These are phyloP conservation scores for Fusarium newnesense DNA, from an alignment of 2,329 filamentous ascomycete species.

Conservation along the genomic window DNA sequence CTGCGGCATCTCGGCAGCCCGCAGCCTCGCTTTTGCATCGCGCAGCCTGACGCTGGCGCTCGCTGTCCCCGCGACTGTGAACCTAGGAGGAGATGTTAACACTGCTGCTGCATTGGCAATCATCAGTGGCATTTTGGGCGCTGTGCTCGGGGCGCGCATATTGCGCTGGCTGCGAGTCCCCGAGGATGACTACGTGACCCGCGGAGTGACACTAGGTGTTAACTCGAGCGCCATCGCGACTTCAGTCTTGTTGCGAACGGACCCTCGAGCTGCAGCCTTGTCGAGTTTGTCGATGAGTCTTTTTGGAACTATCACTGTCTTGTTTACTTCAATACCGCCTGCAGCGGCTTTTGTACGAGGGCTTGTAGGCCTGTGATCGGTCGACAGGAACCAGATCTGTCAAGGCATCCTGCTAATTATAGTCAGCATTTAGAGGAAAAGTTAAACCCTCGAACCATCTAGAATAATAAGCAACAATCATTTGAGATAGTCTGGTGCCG, in stretches of 20 bases:
- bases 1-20: conserved; percentile 63
- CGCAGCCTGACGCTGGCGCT: conserved; percentile 69
- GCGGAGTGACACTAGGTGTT: conserved; percentile 69
- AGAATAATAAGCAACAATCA: background rate
- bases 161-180: conserved; percentile 62
- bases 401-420: background rate
- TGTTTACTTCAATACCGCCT: conserved; percentile 67
- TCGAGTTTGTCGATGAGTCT: conserved; percentile 70
- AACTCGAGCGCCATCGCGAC: conserved; percentile 71
- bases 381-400: background rate
- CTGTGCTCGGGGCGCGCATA: conserved; percentile 62
- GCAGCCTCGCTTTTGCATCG: conserved; percentile 65
- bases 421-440: background rate
- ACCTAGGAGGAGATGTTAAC: conserved; percentile 66
- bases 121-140: conserved; percentile 68
- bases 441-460: background rate
- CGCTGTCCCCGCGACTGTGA: conserved; percentile 65
- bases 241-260: conserved; percentile 64
- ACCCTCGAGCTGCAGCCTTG: conserved; percentile 68
- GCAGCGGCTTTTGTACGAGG: conserved; percentile 60
- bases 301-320: conserved; percentile 68
- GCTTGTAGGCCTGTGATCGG: conserved; percentile 56
- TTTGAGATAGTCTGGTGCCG: background rate
- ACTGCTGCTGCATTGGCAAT: conserved; percentile 67
- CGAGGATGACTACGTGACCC: conserved; percentile 71